Evolutionary conservation across 2,329 filamentous ascomycete genomes (phyloP), one percentile per base, ranked within the genome.

Genomic region (Diaporthe aspalathi): DNA sequence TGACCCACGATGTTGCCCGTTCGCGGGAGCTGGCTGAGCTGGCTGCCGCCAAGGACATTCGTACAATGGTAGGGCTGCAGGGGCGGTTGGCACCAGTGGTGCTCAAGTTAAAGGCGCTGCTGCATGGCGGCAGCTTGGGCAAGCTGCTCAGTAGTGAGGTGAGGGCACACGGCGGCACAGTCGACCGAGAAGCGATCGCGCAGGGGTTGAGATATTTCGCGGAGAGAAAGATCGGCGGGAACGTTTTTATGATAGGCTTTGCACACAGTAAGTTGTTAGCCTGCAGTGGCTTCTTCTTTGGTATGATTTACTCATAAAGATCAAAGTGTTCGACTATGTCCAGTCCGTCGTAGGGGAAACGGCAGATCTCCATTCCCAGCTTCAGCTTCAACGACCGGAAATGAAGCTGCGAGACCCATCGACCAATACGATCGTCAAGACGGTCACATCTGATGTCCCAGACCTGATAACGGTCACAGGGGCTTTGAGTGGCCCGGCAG

Each of bases 101-200:
- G 3, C 72, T 78, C 1, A 86, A 84, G 74, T 40, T 90, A 3
- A 82, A 80, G 35, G 79, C 84, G 16, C 49, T 89, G 1, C 65
- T 91, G 8, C 77, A 76, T 1, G 76, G 79, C 0, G 86, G 86
- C 0, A 78, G 77, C 3, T 83, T 91, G 38, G 88, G 89, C 0
- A 85, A 83, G 50, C 79, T 90, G 0, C 74, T 90, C 24, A 88
- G 87, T 70, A 85, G 83, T 11, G 86, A 88, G 45, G 74, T 85
- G 11, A 79, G 77, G 35, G 82, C 79, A 0, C 80, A 76, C 52
- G 84, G 82, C 0, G 83, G 82, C 2, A 77, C 82, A 0, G 74
- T 78, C 0, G 76, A 78, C 11, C 76, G 84, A 4, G 79, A 81
- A 1, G 70, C 71, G 0, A 2, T 85, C 3, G 74, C 78, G 0